Percentiles rank a stretch among this genome's conserved stretches.
phyloP scores from a whole-genome alignment of 2,329 filamentous ascomycete species.

The Zymoseptoria ardabiliae region DNA sequence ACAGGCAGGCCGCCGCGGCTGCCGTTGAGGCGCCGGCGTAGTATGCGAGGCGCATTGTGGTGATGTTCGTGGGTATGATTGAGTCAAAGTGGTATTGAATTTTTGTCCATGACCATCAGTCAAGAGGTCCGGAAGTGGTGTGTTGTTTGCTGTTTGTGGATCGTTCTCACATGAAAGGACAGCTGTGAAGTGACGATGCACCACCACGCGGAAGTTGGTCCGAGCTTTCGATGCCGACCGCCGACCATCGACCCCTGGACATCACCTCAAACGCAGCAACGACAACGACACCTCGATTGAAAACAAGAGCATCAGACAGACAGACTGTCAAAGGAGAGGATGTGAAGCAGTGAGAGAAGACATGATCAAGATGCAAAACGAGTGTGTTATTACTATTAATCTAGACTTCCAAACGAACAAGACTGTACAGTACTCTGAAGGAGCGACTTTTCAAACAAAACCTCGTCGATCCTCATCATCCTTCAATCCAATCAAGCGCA shows the following conservation, averaged over 20 bases:
- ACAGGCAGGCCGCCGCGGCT: slow-evolving; percentile 73
- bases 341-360: not conserved
- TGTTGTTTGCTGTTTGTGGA: not conserved
- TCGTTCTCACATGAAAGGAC: not conserved
- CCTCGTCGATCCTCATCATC: not conserved
- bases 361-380: not conserved
- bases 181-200: not conserved
- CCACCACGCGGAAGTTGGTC: not conserved
- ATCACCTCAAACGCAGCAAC: not conserved
- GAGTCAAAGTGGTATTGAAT: slow-evolving; percentile 1
- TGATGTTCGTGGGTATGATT: slow-evolving; percentile 1
- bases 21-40: slow-evolving; percentile 57
- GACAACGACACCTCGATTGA: not conserved
- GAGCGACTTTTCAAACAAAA: not conserved
- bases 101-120: slow-evolving; percentile 21
- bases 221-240: not conserved
- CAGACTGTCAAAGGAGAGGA: not conserved
- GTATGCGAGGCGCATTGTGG: slow-evolving; percentile 26
- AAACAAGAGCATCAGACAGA: not conserved
- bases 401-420: not conserved
- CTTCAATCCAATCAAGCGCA: not conserved
- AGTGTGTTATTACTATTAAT: not conserved
- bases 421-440: not conserved
- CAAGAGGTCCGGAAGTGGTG: slow-evolving; percentile 18
- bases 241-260: not conserved